A percentile compares a stretch with the other conserved stretches of the same genome.
Conservation (phyloP, 2,329 filamentous ascomycete species). For the Mariannaea elegans region DNA sequence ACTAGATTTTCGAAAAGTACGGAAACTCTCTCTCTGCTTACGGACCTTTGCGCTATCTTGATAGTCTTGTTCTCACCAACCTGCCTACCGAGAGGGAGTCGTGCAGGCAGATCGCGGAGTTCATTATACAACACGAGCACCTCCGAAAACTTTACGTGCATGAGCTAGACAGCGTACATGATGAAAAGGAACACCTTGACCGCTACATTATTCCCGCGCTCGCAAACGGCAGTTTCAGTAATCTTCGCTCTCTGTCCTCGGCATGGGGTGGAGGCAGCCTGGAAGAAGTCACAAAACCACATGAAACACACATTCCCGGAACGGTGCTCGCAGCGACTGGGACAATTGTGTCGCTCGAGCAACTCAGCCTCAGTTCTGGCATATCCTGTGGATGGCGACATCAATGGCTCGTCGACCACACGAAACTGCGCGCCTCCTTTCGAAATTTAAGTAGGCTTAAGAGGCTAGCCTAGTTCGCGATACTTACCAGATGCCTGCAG, state of each 20-base stretch:
- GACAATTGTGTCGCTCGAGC: slow-evolving; percentile 20
- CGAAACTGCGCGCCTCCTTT: background rate
- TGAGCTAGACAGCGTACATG: rapidly evolving
- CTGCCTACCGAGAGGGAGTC: background rate
- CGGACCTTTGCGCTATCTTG: slow-evolving; percentile 17
- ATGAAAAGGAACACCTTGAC: background rate
- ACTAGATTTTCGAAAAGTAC: background rate
- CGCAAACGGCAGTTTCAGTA: background rate
- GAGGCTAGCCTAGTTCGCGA: slow-evolving; percentile 15
- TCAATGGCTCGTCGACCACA: slow-evolving; percentile 23
- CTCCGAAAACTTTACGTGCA: slow-evolving; percentile 1
- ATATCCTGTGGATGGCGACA: background rate
- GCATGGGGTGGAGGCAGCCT: slow-evolving; percentile 8
- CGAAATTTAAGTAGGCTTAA: slow-evolving; percentile 5
- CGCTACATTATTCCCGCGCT: slow-evolving; percentile 19
- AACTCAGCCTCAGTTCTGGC: slow-evolving; percentile 15
- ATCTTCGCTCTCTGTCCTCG: slow-evolving; percentile 20
- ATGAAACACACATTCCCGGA: background rate
- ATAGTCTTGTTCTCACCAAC: background rate
- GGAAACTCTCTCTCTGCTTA: background rate
- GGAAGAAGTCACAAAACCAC: background rate
- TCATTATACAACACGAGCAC: slow-evolving; percentile 1
- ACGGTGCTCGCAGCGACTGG: slow-evolving; percentile 7
- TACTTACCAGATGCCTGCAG: background rate
- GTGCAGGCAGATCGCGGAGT: slow-evolving; percentile 5